Evolutionary conservation across 2,329 filamentous ascomycete genomes (phyloP).

Genomic region (Didymella keratinophila): DNA sequence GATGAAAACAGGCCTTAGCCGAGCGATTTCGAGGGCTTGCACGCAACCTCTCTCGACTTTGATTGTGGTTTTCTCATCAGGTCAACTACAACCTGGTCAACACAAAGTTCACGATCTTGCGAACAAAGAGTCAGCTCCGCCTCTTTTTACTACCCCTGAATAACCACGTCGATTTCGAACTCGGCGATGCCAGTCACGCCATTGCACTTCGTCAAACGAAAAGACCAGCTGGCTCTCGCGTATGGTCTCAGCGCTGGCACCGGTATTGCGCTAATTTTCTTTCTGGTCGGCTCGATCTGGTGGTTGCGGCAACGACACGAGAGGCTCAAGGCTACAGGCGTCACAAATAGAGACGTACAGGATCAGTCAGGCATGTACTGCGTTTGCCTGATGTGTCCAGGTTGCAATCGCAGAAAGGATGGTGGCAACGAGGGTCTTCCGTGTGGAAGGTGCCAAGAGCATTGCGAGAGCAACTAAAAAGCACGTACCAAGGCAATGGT

Average conservation of each 20-base stretch:
- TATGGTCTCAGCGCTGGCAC: constrained; percentile 9
- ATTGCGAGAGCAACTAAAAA: constrained; percentile 2
- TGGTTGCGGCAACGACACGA: constrained; percentile 2
- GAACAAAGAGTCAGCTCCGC: too few species aligned
- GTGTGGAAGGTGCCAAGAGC: background rate
- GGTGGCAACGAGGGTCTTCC: constrained; percentile 3
- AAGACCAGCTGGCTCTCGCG: background rate
- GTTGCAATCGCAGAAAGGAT: constrained; percentile 1
- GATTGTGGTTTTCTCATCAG: background rate
- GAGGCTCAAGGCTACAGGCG: background rate
- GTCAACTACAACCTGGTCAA: too few species aligned
- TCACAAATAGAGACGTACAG: background rate
- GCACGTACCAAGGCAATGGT: too few species aligned
- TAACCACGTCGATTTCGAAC: too few species aligned
- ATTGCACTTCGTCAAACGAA: background rate
- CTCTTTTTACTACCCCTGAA: too few species aligned
- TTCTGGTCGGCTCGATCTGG: background rate
- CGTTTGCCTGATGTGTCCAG: background rate
- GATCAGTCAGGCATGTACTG: constrained; percentile 4
- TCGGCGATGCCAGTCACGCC: constrained; percentile 40
- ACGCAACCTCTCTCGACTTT: background rate
- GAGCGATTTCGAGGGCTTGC: background rate
- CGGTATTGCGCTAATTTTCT: background rate
- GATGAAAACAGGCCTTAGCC: background rate
- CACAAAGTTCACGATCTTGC: too few species aligned